These are phyloP conservation scores for Botrytis deweyae DNA, from an alignment of 2,329 filamentous ascomycete genomes.

Conservation along the genomic window DNA sequence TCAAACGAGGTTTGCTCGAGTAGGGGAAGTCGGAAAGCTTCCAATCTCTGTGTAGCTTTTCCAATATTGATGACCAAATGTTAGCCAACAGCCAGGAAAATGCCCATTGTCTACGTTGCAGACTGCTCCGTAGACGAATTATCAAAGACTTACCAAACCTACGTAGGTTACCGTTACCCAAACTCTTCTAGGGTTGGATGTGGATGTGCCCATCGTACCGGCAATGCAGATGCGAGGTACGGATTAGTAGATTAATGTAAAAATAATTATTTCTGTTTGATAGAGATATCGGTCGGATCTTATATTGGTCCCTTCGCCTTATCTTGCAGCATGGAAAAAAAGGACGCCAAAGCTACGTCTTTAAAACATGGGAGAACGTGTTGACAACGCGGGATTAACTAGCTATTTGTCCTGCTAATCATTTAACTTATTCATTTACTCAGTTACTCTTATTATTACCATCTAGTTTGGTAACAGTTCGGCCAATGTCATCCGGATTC, in stretches of 20 bases:
- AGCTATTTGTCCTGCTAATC: slow-evolving; percentile 10
- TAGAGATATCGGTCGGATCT: slow-evolving; percentile 13
- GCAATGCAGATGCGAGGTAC: slow-evolving; percentile 30
- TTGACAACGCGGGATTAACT: slow-evolving; percentile 10
- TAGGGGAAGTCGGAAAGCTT: neutral
- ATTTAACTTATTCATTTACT: neutral
- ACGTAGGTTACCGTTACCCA: slow-evolving; percentile 6
- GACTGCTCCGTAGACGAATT: neutral
- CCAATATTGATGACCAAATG: neutral
- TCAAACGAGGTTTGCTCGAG: neutral
- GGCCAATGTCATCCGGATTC: slow-evolving; percentile 1
- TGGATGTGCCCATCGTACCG: slow-evolving; percentile 16
- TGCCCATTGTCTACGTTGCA: neutral
- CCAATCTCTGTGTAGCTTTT: slow-evolving; percentile 1
- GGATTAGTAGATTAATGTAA: slow-evolving; percentile 27
- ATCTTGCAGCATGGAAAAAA: neutral
- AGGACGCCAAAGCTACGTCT: slow-evolving; percentile 8
- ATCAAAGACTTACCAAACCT: neutral
- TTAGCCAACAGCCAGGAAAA: neutral
- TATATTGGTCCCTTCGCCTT: slow-evolving; percentile 20
- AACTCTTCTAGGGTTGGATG: slow-evolving; percentile 16
- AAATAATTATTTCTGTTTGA: slow-evolving; percentile 19
- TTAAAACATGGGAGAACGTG: neutral
- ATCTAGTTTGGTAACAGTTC: slow-evolving; percentile 2
- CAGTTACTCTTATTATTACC: neutral